Evolutionary conservation across 106 monocot genomes (phyloP).

Genomic region (Ottelia alismoides): DNA sequence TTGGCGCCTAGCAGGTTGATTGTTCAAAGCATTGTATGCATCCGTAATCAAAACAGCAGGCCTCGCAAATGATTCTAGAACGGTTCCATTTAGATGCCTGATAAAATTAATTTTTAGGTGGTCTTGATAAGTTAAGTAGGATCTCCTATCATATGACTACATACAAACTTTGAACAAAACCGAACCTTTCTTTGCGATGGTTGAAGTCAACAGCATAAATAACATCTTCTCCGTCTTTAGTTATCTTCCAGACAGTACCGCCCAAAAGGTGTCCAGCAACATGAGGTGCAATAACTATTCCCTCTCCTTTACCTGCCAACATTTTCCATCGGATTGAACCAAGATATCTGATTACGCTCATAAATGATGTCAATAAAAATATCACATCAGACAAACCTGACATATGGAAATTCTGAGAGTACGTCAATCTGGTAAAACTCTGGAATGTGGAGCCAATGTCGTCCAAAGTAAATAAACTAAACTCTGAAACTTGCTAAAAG

Average conservation of each 20-base stretch:
- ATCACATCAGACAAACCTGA: slow-evolving; percentile 37
- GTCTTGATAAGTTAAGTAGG: not conserved
- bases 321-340: not conserved
- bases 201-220: slow-evolving; percentile 99
- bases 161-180: too few species aligned
- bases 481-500: slow-evolving; percentile 96
- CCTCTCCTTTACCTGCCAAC: slow-evolving; percentile 86
- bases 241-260: slow-evolving; percentile 97
- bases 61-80: slow-evolving; percentile 91
- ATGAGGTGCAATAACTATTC: slow-evolving; percentile 97
- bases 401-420: slow-evolving; percentile 88
- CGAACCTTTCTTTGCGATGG: slow-evolving; percentile 97
- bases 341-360: not conserved
- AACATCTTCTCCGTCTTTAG: slow-evolving; percentile 99
- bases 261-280: slow-evolving; percentile 96
- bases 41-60: slow-evolving; percentile 99
- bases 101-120: slow-evolving; percentile 4
- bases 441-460: slow-evolving; percentile 93
- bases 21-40: slow-evolving; percentile 94
- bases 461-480: slow-evolving; percentile 89
- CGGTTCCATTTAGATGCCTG: slow-evolving; percentile 98
- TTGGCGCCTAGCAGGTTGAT: slow-evolving; percentile 80
- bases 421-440: slow-evolving; percentile 71
- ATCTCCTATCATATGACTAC: not conserved
- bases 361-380: not conserved